Conservation (phyloP, 192 early-diverging fungal genomes). For the Obelidium mucronatum region DNA sequence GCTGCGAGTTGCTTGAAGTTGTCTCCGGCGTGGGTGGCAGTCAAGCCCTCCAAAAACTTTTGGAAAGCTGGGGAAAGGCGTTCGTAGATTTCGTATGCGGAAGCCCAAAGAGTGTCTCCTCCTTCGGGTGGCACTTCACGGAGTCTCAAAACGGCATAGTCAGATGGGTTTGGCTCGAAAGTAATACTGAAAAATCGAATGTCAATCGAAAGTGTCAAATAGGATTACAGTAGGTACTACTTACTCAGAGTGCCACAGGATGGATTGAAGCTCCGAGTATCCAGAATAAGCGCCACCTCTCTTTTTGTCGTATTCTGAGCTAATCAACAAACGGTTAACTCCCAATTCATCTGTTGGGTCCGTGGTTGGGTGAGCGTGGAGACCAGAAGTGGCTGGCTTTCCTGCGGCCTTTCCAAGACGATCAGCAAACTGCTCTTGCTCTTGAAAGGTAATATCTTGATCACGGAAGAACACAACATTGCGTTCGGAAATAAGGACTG, state of each 20-base stretch:
- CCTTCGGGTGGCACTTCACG: too few species aligned
- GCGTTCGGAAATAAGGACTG: too few species aligned
- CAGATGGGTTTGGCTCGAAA: neutral
- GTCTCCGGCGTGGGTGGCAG: too few species aligned
- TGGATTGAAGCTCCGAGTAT: neutral
- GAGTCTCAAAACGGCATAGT: neutral
- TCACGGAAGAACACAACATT: neutral
- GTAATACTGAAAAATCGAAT: neutral
- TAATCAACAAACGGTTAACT: neutral
- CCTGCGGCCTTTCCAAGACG: neutral
- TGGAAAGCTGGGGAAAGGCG: too few species aligned
- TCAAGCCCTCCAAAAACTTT: neutral
- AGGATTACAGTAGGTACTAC: neutral
- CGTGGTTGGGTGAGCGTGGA: too few species aligned
- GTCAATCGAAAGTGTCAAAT: neutral
- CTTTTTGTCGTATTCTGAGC: neutral
- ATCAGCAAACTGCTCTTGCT: neutral
- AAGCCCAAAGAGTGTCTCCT: too few species aligned
- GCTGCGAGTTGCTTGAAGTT: neutral
- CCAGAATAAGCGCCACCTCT: neutral
- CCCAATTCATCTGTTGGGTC: neutral
- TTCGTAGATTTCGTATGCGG: too few species aligned
- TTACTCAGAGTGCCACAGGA: neutral
- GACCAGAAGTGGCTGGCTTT: neutral
- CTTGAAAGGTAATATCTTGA: neutral